Evolutionary conservation across 805 yeast species (phyloP), one percentile per base, ranked within the genome.

Genomic region (Hanseniaspora lachancei): DNA sequence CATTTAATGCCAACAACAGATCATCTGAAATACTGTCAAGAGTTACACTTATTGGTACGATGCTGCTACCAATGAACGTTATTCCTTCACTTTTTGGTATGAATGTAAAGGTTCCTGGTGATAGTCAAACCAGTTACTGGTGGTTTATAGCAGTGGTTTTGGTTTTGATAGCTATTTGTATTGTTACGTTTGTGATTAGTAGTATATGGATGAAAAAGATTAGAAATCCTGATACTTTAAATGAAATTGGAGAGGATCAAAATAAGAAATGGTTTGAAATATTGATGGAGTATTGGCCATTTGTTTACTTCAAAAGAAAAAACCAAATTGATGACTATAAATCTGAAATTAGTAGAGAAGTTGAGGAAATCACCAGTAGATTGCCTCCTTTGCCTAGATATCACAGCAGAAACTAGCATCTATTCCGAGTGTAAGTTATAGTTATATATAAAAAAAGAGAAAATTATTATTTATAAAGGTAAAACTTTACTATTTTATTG

Each of bases 11-110:
- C 41, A 89, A 86, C 66, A 83, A 87, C 65, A 81, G 81, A 61
- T 89, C 86, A 40, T 89, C 96, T 1, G 86, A 81, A 61, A 83
- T 91, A 77, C 74, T 91, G 55, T 86, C 96, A 35, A 85, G 86
- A 65, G 95, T 89, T 27, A 89, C 98, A 0, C 63, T 91, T 58
- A 72, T 91, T 38, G 97, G 97, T 76, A 89, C 97, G 0, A 75
- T 91, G 63, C 73, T 91, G 34, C 84, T 91, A 59, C 97, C 97
- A 16, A 76, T 91, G 74, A 91, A 91, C 67, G 72, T 91, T 57
- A 77, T 91, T 47, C 88, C 97, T 2, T 96, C 97, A 67, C 65
- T 89, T 60, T 91, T 91, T 70, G 97, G 97, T 64, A 91, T 91
- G 98, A 91, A 91, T 68, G 97, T 91, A 20, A 69, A 62, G 13